Evolutionary conservation across 2,329 filamentous ascomycete genomes (phyloP).

Genomic region (Epichloe glyceriae): DNA sequence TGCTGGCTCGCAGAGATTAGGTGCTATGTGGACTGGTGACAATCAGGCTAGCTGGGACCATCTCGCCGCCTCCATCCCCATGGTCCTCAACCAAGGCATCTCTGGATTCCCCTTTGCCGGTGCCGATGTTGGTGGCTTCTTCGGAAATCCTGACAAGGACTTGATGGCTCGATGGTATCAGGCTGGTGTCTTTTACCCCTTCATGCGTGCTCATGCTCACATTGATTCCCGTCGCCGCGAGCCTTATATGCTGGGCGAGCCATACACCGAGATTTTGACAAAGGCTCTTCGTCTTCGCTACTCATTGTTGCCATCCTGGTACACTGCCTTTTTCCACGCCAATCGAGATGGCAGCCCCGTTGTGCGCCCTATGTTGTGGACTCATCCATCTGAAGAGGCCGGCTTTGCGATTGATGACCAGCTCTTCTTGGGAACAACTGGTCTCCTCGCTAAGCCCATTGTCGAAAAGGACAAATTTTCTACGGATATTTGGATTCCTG

Average conservation of each 20-base stretch:
- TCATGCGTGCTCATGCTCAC: slow-evolving; percentile 94
- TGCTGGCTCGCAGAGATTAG: slow-evolving; percentile 75
- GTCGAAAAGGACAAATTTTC: slow-evolving; percentile 61
- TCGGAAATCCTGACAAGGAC: slow-evolving; percentile 89
- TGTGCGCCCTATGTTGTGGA: slow-evolving; percentile 83
- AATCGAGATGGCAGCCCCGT: slow-evolving; percentile 75
- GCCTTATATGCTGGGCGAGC: slow-evolving; percentile 76
- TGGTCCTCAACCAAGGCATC: slow-evolving; percentile 87
- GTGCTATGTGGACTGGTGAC: slow-evolving; percentile 98
- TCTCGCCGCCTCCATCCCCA: slow-evolving; percentile 77
- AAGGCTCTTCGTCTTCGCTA: slow-evolving; percentile 82
- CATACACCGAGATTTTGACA: slow-evolving; percentile 75
- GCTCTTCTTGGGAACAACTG: slow-evolving; percentile 78
- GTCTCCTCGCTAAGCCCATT: slow-evolving; percentile 85
- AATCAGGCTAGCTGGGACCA: slow-evolving; percentile 92
- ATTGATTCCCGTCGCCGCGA: slow-evolving; percentile 92
- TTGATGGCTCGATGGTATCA: slow-evolving; percentile 93
- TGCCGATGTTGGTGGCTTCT: slow-evolving; percentile 95
- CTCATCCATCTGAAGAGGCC: slow-evolving; percentile 71
- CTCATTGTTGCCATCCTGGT: slow-evolving; percentile 82
- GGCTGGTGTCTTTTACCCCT: slow-evolving; percentile 90
- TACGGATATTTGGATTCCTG: slow-evolving; percentile 74
- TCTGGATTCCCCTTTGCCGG: slow-evolving; percentile 88
- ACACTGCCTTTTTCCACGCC: slow-evolving; percentile 90
- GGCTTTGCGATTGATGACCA: slow-evolving; percentile 90